Base-by-base conservation (phyloP, 139 green algal species). In the Chlamydomonas urium region DNA sequence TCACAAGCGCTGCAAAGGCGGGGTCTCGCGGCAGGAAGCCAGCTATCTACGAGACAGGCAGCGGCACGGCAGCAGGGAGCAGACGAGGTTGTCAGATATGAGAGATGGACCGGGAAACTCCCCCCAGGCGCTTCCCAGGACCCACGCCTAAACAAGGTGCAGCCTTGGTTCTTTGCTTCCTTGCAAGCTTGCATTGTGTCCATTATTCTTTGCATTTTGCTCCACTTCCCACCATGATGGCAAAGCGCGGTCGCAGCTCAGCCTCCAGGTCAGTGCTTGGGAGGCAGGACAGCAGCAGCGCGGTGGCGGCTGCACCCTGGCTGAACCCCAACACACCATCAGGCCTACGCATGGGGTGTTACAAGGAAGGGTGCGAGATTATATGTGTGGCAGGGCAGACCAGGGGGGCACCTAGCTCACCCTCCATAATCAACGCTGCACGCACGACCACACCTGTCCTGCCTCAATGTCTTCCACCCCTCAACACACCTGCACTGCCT, bases 141-240 rank as follows among this genome's bases (percentile, higher is more conserved):
- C n/a, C n/a, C n/a, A n/a, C n/a, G n/a, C n/a, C n/a, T n/a, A n/a
- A n/a, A n/a, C n/a, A n/a, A n/a, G n/a, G n/a, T n/a, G n/a, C n/a
- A n/a, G n/a, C n/a, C n/a, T n/a, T n/a, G n/a, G n/a, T n/a, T n/a
- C n/a, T n/a, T n/a, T n/a, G n/a, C n/a, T n/a, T n/a, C n/a, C n/a
- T n/a, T n/a, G n/a, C n/a, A n/a, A n/a, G n/a, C n/a, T n/a, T n/a
- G n/a, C n/a, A n/a, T n/a, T n/a, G n/a, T n/a, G n/a, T n/a, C n/a
- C n/a, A n/a, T n/a, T n/a, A n/a, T n/a, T n/a, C n/a, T n/a, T n/a
- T n/a, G n/a, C n/a, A n/a, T n/a, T n/a, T n/a, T n/a, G n/a, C n/a
- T n/a, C n/a, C n/a, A n/a, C n/a, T n/a, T n/a, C 53, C 53, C 26
- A 63, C 53, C 53, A 63, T 63, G 26, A 63, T 63, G 21, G 53